Evolutionary conservation across 2,329 filamentous ascomycete genomes (phyloP).

Genomic region (Colletotrichum phormii): DNA sequence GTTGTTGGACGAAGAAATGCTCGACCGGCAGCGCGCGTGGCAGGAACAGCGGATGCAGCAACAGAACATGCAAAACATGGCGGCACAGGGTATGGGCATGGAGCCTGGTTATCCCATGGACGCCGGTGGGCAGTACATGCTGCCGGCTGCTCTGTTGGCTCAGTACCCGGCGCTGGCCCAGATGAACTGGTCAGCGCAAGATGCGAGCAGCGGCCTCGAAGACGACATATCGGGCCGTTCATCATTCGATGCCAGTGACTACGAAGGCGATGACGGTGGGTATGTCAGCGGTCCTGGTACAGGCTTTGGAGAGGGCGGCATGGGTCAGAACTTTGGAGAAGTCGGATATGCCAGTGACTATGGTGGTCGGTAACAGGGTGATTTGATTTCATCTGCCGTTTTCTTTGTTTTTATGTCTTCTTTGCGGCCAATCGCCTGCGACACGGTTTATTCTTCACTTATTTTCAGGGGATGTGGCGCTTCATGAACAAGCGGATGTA

Average conservation of each 20-base stretch:
- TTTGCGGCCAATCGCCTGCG: conserved; percentile 9
- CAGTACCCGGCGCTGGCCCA: conserved; percentile 95
- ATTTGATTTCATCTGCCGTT: neutral
- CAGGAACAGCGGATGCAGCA: conserved; percentile 78
- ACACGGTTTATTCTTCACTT: conserved; percentile 12
- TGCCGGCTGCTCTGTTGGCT: conserved; percentile 89
- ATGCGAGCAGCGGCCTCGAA: conserved; percentile 78
- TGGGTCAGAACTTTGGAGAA: conserved; percentile 66
- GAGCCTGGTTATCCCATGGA: conserved; percentile 71
- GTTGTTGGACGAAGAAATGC: conserved; percentile 92
- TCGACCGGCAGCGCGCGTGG: conserved; percentile 81
- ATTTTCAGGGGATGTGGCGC: conserved; percentile 10
- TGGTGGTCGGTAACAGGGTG: conserved; percentile 52
- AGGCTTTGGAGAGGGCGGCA: conserved; percentile 67
- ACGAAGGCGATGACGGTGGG: conserved; percentile 77
- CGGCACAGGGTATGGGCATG: conserved; percentile 65
- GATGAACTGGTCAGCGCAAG: conserved; percentile 79
- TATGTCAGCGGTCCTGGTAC: conserved; percentile 74
- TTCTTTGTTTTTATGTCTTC: conserved; percentile 14
- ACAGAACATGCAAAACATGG: conserved; percentile 71
- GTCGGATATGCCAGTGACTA: conserved; percentile 67
- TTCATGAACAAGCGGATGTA: conserved; percentile 29
- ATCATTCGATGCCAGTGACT: conserved; percentile 85
- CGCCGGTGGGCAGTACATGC: conserved; percentile 67
- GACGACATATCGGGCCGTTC: conserved; percentile 83